Conservation (phyloP, 768 basidiomycete genomes). For the Suillus discolor region DNA sequence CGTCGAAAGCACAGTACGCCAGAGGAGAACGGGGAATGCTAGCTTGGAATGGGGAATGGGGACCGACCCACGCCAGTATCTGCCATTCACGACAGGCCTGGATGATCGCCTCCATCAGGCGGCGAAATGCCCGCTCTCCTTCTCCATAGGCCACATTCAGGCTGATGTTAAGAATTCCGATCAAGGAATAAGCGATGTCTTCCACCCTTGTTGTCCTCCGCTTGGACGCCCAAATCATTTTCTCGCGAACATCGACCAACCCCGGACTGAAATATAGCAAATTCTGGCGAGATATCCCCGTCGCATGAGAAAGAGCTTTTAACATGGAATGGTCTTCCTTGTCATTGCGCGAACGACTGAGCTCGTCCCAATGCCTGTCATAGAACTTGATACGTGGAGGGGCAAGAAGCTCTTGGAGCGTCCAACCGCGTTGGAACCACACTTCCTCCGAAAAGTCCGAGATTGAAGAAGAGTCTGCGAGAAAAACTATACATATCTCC, state of each 20-base stretch:
- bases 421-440: slow-evolving; percentile 26
- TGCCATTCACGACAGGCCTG: slow-evolving; percentile 22
- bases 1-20: slow-evolving; percentile 18
- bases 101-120: slow-evolving; percentile 27
- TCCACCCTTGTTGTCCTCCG: slow-evolving; percentile 28
- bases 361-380: slow-evolving; percentile 15
- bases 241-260: slow-evolving; percentile 21
- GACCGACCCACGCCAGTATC: slow-evolving; percentile 25
- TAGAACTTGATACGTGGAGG: slow-evolving; percentile 25
- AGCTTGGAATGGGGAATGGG: slow-evolving; percentile 22
- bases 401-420: slow-evolving; percentile 22
- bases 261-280: slow-evolving; percentile 25
- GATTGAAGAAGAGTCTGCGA: slow-evolving; percentile 12
- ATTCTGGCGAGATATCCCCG: slow-evolving; percentile 14
- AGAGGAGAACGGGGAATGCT: slow-evolving; percentile 22
- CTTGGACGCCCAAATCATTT: slow-evolving; percentile 27
- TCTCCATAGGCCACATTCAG: slow-evolving; percentile 28
- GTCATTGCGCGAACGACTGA: slow-evolving; percentile 19
- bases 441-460: slow-evolving; percentile 18
- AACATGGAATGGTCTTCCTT: slow-evolving; percentile 22
- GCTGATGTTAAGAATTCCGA: slow-evolving; percentile 28
- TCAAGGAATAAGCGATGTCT: slow-evolving; percentile 27
- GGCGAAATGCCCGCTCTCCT: slow-evolving; percentile 26
- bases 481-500: slow-evolving; percentile 23
- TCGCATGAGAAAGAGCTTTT: slow-evolving; percentile 14